A percentile compares a stretch with the other conserved stretches of the same genome.
These are phyloP conservation scores for Moelleriella libera DNA, from an alignment of 2,329 filamentous ascomycete genomes.

Conservation along the genomic window DNA sequence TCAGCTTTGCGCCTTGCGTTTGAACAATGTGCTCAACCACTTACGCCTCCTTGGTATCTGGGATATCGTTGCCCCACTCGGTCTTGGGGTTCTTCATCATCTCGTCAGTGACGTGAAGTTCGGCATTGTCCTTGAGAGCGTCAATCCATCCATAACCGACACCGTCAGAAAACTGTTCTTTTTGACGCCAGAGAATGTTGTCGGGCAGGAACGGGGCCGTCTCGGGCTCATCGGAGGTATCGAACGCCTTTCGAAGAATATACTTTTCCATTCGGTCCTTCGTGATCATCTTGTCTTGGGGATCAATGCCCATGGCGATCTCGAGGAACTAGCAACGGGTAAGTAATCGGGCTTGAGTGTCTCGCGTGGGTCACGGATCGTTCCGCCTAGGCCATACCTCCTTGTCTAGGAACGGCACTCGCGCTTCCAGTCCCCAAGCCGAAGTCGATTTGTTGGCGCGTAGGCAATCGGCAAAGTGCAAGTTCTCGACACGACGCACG, in stretches of 20 bases:
- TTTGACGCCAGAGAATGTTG: conserved; percentile 93
- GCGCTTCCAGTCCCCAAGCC: conserved; percentile 94
- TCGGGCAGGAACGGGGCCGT: conserved; percentile 83
- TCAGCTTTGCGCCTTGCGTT: neutral
- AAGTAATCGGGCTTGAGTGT: neutral
- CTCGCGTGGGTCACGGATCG: no score
- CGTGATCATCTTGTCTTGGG: conserved; percentile 89
- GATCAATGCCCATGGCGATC: conserved; percentile 84
- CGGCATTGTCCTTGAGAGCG: conserved; percentile 86
- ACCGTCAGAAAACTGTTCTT: conserved; percentile 98
- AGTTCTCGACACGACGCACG: conserved; percentile 85
- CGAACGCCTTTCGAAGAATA: conserved; percentile 94
- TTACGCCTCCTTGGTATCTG: conserved; percentile 91
- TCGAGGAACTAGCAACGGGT: conserved; percentile 58
- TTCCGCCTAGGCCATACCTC: conserved; percentile 30
- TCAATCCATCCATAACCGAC: conserved; percentile 99
- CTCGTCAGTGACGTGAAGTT: conserved; percentile 82
- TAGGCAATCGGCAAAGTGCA: conserved; percentile 91
- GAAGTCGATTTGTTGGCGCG: conserved; percentile 98
- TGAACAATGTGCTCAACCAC: conserved; percentile 11
- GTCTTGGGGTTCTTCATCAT: conserved; percentile 98
- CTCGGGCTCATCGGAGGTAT: conserved; percentile 74
- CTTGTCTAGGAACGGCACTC: conserved; percentile 96
- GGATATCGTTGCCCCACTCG: conserved; percentile 86
- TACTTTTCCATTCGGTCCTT: conserved; percentile 89